Percentiles rank a stretch among this genome's conserved stretches.
phyloP scores from a whole-genome alignment of 805 yeast genomes.

The Kazachstania kunashirensis region DNA sequence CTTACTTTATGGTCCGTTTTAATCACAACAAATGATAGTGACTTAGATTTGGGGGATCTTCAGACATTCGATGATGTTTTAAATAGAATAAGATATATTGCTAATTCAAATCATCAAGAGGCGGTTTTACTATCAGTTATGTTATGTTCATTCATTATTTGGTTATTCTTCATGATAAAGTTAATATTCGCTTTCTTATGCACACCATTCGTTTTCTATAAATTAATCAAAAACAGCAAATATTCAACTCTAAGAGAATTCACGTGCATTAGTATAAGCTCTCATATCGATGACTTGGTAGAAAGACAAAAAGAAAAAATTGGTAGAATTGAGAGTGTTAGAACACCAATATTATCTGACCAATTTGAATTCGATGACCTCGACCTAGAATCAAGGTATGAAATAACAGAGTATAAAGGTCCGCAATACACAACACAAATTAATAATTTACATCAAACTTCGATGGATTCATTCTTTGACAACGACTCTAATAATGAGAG shows the following conservation, averaged over 20 bases:
- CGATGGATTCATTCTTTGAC: too few species aligned
- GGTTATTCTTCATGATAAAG: constrained; percentile 55
- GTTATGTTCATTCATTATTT: constrained; percentile 63
- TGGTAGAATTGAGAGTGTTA: background rate
- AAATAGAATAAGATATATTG: constrained; percentile 44
- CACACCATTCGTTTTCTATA: constrained; percentile 44
- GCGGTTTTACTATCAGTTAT: constrained; percentile 65
- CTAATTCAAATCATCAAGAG: constrained; percentile 47
- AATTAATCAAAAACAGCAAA: constrained; percentile 32
- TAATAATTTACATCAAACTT: too few species aligned
- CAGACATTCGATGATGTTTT: constrained; percentile 27
- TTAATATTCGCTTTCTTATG: constrained; percentile 43
- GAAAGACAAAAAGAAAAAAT: constrained; percentile 9
- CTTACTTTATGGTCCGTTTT: constrained; percentile 51
- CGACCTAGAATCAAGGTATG: too few species aligned
- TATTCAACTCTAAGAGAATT: constrained; percentile 46
- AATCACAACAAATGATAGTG: constrained; percentile 25
- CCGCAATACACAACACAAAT: too few species aligned
- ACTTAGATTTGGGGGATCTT: constrained; percentile 24
- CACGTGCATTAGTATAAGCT: constrained; percentile 52
- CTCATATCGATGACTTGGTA: constrained; percentile 39
- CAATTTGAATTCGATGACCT: too few species aligned
- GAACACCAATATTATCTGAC: constrained; percentile 2
- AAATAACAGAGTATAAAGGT: too few species aligned
- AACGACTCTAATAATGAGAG: too few species aligned